Evolutionary conservation across 2,329 filamentous ascomycete genomes (phyloP), one percentile per base, ranked within the genome.

Genomic region (Fusarium sp.): DNA sequence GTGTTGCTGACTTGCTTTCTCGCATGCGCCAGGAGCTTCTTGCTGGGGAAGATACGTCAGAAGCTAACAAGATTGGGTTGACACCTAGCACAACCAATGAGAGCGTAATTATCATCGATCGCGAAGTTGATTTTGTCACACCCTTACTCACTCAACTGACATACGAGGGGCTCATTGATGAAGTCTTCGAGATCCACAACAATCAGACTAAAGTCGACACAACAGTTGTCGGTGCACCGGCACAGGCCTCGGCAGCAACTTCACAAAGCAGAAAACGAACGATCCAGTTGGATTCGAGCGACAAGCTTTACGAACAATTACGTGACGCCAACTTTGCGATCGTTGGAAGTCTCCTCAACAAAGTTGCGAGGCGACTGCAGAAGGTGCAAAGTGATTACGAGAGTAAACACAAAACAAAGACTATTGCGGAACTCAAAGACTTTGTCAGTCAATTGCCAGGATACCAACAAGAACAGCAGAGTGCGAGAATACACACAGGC

Each of bases 261-360:
- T 81, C 87, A 65, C 82, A 92, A 83, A 83, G 91, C 82, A 86
- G 91, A 79, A 98, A 97, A 81, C 91, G 95, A 61, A 98, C 97
- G 78, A 92, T 99, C 51, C 90, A 93, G 78, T 89, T 99, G 4
- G 96, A 98, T 81, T 93, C 93, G 6, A 94, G 92, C 20, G 97
- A 99, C 81, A 93, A 94, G 73, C 87, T 99, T 17, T 99, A 96
- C 80, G 91, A 92, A 54, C 93, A 97, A 75, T 87, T 99, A 8
- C 91, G 96, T 63, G 94, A 98, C 81, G 91, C 94, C 45, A 99
- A 99, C 81, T 99, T 98, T 81, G 96, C 95, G 41, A 95, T 98
- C 62, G 95, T 99, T 44, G 96, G 96, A 20, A 92, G 91, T 59
- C 85, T 97, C 14, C 87, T 99, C 70, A 98, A 98, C 82, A 96